These are phyloP conservation scores for Debaryomyces udenii DNA, from an alignment of 1,139 yeast species.

Conservation along the genomic window DNA sequence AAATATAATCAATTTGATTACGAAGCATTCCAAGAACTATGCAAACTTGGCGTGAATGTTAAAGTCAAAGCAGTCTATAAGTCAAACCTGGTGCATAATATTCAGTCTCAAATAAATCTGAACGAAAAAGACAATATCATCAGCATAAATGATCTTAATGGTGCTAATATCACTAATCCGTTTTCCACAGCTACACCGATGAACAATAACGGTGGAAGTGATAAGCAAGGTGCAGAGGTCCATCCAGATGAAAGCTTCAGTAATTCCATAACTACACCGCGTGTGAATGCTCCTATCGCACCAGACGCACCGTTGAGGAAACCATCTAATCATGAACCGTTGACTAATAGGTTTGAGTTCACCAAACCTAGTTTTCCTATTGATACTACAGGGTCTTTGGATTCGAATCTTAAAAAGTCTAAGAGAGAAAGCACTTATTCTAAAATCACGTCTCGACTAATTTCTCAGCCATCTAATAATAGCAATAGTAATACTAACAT, in stretches of 20 bases:
- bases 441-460: slow-evolving; percentile 55
- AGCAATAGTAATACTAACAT: too few relatives aligned
- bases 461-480: slow-evolving; percentile 44
- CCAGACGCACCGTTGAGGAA: slow-evolving; percentile 62
- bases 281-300: slow-evolving; percentile 40
- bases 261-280: slow-evolving; percentile 47
- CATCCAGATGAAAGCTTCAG: slow-evolving; percentile 29
- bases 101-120: slow-evolving; percentile 6
- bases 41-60: slow-evolving; percentile 70
- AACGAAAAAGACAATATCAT: slow-evolving; percentile 5
- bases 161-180: slow-evolving; percentile 27
- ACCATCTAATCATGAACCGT: slow-evolving; percentile 28
- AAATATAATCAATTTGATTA: slow-evolving; percentile 78
- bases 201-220: slow-evolving; percentile 27
- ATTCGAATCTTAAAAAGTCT: slow-evolving; percentile 17
- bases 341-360: slow-evolving; percentile 29
- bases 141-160: slow-evolving; percentile 5
- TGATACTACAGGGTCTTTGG: slow-evolving; percentile 9
- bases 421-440: slow-evolving; percentile 41
- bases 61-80: slow-evolving; percentile 64
- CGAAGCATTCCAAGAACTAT: slow-evolving; percentile 82
- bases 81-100: slow-evolving; percentile 15
- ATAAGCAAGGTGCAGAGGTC: slow-evolving; percentile 13
- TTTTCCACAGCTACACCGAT: slow-evolving; percentile 22
- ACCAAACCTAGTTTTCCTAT: slow-evolving; percentile 39